Base-by-base conservation (phyloP, 2,329 filamentous ascomycete species). In the Diplodia mutila region DNA sequence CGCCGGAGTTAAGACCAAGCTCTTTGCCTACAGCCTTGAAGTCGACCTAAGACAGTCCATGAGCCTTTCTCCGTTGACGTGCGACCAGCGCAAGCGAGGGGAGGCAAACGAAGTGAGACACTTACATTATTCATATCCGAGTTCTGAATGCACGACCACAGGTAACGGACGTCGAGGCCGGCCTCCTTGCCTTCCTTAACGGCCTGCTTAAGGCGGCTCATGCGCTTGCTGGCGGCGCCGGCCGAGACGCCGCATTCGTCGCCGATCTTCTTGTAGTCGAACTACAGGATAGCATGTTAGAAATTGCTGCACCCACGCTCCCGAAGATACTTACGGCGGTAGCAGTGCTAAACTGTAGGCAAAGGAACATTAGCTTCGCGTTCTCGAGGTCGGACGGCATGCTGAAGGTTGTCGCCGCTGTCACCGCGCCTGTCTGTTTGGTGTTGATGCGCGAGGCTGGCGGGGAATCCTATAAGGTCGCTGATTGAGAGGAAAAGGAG, bases 221-320 rank as follows among this genome's bases (percentile, higher is more conserved):
- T 78, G 14, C 76, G 76, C 72, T 78, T 78, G 0, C 70, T 69
- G 2, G 74, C 75, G 0, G 77, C 76, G 18, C 74, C 76, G 3
- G 72, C 25, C 1, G 59, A 34, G 46, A 63, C 48, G 8, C 11
- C 75, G 21, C 59, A 63, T 7, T 29, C 46, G 0, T 63, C 59
- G 25, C 27, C 59, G 59, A 63, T 63, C 16, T 29, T 46, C 7
- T 63, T 63, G 59, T 63, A 63, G 59, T 63, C 29, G 29, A 63
- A 63, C 59, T 63, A 32, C 9, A 25, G 18, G 27, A 11, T 4
- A 27, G 57, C 18, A 42, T 42, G 42, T 61, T 16, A 51, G 34
- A 61, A 7, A 5, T 6, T 27, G 16, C 5, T 14, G 9, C 9
- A 25, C 54, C 12, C n/a, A n/a, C n/a, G n/a, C n/a, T n/a, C n/a